Base-by-base conservation (phyloP, 805 yeast genomes). In the Maudiozyma serrabonitensis region DNA sequence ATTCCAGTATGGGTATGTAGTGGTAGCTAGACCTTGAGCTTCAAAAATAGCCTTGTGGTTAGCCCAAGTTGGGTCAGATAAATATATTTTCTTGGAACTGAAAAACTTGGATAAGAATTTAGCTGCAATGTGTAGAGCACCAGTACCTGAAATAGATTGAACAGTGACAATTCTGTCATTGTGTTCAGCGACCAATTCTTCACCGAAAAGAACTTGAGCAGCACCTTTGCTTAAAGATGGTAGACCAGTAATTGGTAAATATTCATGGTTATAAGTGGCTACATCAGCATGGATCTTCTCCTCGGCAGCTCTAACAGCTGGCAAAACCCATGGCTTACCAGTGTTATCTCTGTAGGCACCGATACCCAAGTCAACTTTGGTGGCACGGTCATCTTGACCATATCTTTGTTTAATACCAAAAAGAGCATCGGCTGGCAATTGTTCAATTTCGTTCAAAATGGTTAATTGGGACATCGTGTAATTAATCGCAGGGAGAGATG, bases 61-160 rank as follows among this genome's bases (percentile, higher is more conserved):
- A 47, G 93, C 95, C 99, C 99, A 91, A n/a, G 98, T 89, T 56
- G 99, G 99, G 51, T 76, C 71, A 13, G 95, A 85, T 46, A 90
- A 63, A 67, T 87, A 88, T 45, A 90, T 74, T 6, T 45, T 47
- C 18, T 37, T 47, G 64, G 70, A 57, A 1, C 54, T 54, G 52
- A 69, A 58, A 51, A 70, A 67, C 38, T 59, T 58, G n/a, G 62
- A 51, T 43, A 71, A 48, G 49, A 72, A 69, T 53, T 64, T 70
- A n/a, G 88, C 96, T 31, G 90, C 93, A 58, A 90, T 70, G 61
- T 90, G 97, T 60, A 90, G 73, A 3, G 98, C 95, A 54, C 99
- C 99, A 38, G 99, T 91, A 54, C 99, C 99, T 39, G 95, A 84
- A 53, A 91, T 75, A 50, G 97, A 84, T 71, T 91, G 99, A 13